These are phyloP conservation scores for Podospora bellae-mahoneyi DNA, from an alignment of 495 filamentous ascomycete genomes.

Conservation along the genomic window DNA sequence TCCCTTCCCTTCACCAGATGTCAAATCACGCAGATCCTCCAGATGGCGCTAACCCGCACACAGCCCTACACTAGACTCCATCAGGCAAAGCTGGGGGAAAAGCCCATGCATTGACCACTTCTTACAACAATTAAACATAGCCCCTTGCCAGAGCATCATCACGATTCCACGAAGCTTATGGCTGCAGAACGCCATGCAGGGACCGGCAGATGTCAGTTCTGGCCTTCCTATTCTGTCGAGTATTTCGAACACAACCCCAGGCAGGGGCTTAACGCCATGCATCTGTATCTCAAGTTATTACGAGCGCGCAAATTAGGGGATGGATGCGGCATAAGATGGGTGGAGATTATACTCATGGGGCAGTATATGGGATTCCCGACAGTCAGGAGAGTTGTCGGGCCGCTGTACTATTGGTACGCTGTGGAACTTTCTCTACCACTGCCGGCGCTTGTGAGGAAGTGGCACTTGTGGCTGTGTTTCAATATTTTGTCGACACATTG, in stretches of 20 bases:
- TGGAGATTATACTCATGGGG: background rate
- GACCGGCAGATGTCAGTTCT: constrained; percentile 8
- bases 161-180: background rate
- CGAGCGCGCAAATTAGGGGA: background rate
- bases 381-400: background rate
- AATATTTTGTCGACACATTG: constrained; percentile 3
- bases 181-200: background rate
- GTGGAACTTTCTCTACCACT: background rate
- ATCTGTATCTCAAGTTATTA: background rate
- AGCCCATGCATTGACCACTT: constrained; percentile 3
- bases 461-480: constrained; percentile 3
- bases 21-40: constrained; percentile 16
- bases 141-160: background rate
- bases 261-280: no score
- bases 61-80: constrained; percentile 19
- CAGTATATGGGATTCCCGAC: background rate
- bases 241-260: background rate
- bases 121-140: constrained; percentile 9
- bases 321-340: background rate
- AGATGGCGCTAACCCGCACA: constrained; percentile 8
- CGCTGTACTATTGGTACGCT: background rate
- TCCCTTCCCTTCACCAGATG: background rate
- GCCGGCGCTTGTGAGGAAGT: background rate
- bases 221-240: constrained; percentile 9
- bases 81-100: background rate